These are phyloP conservation scores for Dendryphion nanum DNA, from an alignment of 2,329 filamentous ascomycete species.

Conservation along the genomic window DNA sequence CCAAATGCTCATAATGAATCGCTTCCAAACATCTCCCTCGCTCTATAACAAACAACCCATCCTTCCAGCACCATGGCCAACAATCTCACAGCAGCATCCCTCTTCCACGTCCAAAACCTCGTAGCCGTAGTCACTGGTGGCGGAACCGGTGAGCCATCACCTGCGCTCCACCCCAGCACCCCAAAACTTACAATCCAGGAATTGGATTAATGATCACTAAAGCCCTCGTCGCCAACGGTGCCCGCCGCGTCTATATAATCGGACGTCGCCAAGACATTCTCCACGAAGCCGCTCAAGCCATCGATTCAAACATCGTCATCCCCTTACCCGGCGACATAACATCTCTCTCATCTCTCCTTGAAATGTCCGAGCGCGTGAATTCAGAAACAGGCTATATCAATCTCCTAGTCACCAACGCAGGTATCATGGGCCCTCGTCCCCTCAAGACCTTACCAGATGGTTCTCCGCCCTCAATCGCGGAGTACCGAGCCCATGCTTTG, in stretches of 20 bases:
- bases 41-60: no score
- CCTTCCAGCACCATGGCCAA: no score
- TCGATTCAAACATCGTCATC: slow-evolving; percentile 13
- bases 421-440: slow-evolving; percentile 18
- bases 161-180: not conserved
- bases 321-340: slow-evolving; percentile 21
- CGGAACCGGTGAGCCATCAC: slow-evolving; percentile 13
- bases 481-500: slow-evolving; percentile 19
- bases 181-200: slow-evolving; percentile 6
- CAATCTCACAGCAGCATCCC: no score
- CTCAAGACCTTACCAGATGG: slow-evolving; percentile 12
- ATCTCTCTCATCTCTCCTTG: slow-evolving; percentile 10
- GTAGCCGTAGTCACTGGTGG: slow-evolving; percentile 23
- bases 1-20: no score
- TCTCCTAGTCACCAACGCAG: slow-evolving; percentile 24
- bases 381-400: slow-evolving; percentile 16
- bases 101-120: no score
- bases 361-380: slow-evolving; percentile 10
- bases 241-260: slow-evolving; percentile 18
- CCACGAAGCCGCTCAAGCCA: slow-evolving; percentile 9
- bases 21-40: no score
- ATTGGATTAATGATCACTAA: slow-evolving; percentile 19
- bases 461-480: slow-evolving; percentile 10
- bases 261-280: slow-evolving; percentile 15
- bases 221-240: slow-evolving; percentile 19